Evolutionary conservation across 139 green algal genomes (phyloP).

Genomic region (Pycnococcus provasolii): DNA sequence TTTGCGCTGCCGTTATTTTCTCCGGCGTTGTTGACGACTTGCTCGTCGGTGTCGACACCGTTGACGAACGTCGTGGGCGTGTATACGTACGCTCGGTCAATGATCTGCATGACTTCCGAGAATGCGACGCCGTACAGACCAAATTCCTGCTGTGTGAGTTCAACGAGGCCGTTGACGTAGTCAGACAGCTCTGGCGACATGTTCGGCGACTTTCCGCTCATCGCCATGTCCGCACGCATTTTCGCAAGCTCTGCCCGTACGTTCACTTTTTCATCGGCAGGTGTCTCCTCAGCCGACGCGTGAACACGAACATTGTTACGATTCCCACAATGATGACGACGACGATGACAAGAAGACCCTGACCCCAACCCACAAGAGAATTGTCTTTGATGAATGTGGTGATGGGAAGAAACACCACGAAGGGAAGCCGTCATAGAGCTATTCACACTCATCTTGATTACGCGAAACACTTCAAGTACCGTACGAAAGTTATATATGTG

Average conservation of each 20-base stretch:
- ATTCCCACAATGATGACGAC: too few relatives aligned
- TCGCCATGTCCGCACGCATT: background rate
- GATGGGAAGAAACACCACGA: too few relatives aligned
- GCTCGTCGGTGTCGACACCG: background rate
- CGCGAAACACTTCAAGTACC: too few relatives aligned
- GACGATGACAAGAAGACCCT: too few relatives aligned
- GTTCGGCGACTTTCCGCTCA: background rate
- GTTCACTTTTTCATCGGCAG: background rate
- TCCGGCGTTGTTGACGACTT: background rate
- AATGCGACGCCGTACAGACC: slow-evolving; percentile 7
- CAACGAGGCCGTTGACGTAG: background rate
- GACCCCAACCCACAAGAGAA: too few relatives aligned
- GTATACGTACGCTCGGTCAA: slow-evolving; percentile 5
- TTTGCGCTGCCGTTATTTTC: slow-evolving; percentile 2
- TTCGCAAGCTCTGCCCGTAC: background rate
- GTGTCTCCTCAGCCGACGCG: too few relatives aligned
- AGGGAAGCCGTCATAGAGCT: too few relatives aligned
- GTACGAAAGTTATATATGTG: too few relatives aligned
- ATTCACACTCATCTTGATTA: too few relatives aligned
- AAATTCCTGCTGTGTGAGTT: slow-evolving; percentile 15
- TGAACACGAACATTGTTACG: too few relatives aligned
- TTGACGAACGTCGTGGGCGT: background rate
- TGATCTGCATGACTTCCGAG: slow-evolving; percentile 12
- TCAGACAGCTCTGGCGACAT: background rate
- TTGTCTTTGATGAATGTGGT: too few relatives aligned